Conservation (phyloP, 768 basidiomycete species). For the Dioszegia crocea region DNA sequence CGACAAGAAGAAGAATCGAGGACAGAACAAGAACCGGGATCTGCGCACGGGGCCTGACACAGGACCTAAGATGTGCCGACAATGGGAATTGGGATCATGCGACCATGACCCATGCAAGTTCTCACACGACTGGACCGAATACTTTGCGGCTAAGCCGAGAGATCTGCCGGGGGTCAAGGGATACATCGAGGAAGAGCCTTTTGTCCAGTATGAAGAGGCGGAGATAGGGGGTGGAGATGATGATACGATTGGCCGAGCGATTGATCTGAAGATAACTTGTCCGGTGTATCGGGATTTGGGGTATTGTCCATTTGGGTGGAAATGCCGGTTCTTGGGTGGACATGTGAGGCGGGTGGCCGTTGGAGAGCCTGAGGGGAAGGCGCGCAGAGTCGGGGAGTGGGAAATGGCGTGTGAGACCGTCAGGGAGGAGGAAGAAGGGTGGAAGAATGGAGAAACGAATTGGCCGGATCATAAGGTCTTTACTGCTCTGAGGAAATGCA, state of each 20-base stretch:
- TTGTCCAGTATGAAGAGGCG: slow-evolving; percentile 45
- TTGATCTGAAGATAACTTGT: slow-evolving; percentile 54
- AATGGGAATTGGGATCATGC: slow-evolving; percentile 65
- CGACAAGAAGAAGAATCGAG: slow-evolving; percentile 50
- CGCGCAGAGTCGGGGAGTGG: slow-evolving; percentile 24
- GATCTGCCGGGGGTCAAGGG: slow-evolving; percentile 64
- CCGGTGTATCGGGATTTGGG: slow-evolving; percentile 67
- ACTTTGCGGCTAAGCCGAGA: slow-evolving; percentile 68
- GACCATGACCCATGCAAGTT: slow-evolving; percentile 58
- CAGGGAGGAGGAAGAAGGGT: slow-evolving; percentile 52
- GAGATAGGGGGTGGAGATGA: slow-evolving; percentile 25
- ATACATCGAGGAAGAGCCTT: slow-evolving; percentile 57
- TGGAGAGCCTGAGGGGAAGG: slow-evolving; percentile 41
- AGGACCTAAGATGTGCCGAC: slow-evolving; percentile 70
- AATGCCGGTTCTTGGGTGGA: slow-evolving; percentile 82
- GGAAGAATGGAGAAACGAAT: slow-evolving; percentile 62
- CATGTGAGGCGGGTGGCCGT: slow-evolving; percentile 60
- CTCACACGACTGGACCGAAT: slow-evolving; percentile 70
- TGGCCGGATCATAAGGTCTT: slow-evolving; percentile 60
- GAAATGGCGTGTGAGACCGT: slow-evolving; percentile 46
- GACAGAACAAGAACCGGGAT: slow-evolving; percentile 76
- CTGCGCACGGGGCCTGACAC: slow-evolving; percentile 76
- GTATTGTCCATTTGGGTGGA: slow-evolving; percentile 76
- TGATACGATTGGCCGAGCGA: slow-evolving; percentile 19
- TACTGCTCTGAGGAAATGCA: slow-evolving; percentile 63